These are phyloP conservation scores for Metahyphopichia silvanorum DNA, from an alignment of 805 yeast genomes.

Conservation along the genomic window DNA sequence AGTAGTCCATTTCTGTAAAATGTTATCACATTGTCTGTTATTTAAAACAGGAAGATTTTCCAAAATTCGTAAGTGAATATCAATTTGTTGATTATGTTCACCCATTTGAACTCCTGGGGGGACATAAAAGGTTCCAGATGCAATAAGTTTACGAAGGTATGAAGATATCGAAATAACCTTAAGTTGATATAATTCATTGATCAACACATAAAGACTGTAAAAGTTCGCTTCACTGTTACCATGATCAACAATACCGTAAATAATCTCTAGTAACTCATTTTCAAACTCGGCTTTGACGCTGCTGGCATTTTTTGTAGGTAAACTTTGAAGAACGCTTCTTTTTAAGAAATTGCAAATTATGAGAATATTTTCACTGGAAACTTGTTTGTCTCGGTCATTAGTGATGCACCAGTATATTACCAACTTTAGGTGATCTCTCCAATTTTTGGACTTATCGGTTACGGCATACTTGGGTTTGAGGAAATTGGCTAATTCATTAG, in stretches of 20 bases:
- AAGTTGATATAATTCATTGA: slow-evolving; percentile 49
- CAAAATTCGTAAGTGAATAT: slow-evolving; percentile 53
- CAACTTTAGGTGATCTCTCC: slow-evolving; percentile 35
- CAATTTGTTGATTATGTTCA: slow-evolving; percentile 12
- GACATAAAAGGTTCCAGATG: slow-evolving; percentile 78
- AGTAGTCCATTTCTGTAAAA: slow-evolving; percentile 46
- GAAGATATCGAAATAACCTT: slow-evolving; percentile 56
- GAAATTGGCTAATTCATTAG: slow-evolving; percentile 25
- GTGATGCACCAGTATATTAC: slow-evolving; percentile 41
- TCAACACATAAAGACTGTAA: slow-evolving; percentile 38
- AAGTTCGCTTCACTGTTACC: slow-evolving; percentile 20
- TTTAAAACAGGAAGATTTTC: slow-evolving; percentile 56
- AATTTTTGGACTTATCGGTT: slow-evolving; percentile 11
- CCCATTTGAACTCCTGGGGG: slow-evolving; percentile 29
- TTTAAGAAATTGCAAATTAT: slow-evolving; percentile 46
- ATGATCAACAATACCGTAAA: slow-evolving; percentile 26
- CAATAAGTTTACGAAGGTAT: slow-evolving; percentile 76
- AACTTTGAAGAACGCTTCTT: slow-evolving; percentile 27
- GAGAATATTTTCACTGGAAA: slow-evolving; percentile 28
- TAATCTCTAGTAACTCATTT: slow-evolving; percentile 36
- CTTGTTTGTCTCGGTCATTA: slow-evolving; percentile 27
- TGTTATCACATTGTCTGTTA: slow-evolving; percentile 54
- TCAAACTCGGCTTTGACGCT: slow-evolving; percentile 44
- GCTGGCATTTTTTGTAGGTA: slow-evolving; percentile 12
- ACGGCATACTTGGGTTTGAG: slow-evolving; percentile 19